Base-by-base conservation (phyloP, 176 grass and related monocot genomes). In the Musa acuminata region DNA sequence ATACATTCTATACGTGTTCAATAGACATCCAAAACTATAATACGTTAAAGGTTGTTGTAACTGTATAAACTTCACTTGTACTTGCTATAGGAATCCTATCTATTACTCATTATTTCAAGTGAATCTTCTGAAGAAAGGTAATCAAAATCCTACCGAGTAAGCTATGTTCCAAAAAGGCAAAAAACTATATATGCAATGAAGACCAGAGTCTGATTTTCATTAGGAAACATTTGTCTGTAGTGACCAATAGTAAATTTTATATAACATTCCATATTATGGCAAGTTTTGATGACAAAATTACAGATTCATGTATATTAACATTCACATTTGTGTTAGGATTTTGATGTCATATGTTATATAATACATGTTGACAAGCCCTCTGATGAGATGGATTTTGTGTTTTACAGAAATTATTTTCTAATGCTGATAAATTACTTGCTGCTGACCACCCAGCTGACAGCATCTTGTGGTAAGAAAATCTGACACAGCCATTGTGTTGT, bases 371-470 rank as follows among this genome's bases (percentile, higher is more conserved):
- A 49, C 75, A 59, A 69, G n/a, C 49, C 19, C 20, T 80, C 71
- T 84, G 43, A 82, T 81, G 69, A 54, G 78, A 51, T 77, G 19
- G 8, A 65, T 68, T 87, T 83, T 65, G 13, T 83, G 71, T 80
- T 52, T 21, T 64, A 69, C 87, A 97, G 94, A 90, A 83, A 78
- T 72, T 97, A 79, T 83, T 93, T 82, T 76, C 74, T 67, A 97
- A 84, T 86, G 78, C 90, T 66, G 94, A 97, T 78, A 90, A 83
- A 79, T 73, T 89, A 72, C 64, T 93, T 75, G 83, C 85, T 66
- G 80, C 80, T 80, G 90, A 97, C 52, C 82, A 58, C 9, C 90
- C 94, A 83, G 86, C 85, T 72, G 53, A 83, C 49, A 75, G 54
- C 79, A 87, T 81, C 69, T 85, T 97, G 67, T 97, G 94, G 90